Evolutionary conservation across 176 grass and related monocot species (phyloP).

Genomic region (Oryza glaberrima): DNA sequence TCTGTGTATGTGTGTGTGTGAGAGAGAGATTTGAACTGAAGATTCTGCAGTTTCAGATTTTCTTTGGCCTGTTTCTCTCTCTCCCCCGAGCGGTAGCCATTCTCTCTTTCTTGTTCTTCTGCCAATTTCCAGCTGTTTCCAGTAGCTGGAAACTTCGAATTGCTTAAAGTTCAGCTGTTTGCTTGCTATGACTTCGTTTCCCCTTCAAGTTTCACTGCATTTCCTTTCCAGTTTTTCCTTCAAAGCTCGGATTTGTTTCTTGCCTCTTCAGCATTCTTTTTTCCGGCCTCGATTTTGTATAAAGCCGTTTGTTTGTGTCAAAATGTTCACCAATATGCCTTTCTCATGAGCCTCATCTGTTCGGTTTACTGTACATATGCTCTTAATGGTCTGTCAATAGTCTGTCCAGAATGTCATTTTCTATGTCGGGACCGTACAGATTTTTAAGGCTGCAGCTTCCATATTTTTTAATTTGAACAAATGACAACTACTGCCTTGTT

Average conservation of each 20-base stretch:
- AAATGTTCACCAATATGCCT: background rate
- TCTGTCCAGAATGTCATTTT: constrained; percentile 22
- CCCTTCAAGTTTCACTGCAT: background rate
- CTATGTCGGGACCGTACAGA: constrained; percentile 27
- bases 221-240: background rate
- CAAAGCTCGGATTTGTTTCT: constrained; percentile 28
- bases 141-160: background rate
- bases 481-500: background rate
- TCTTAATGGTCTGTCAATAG: constrained; percentile 27
- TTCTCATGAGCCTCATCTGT: background rate
- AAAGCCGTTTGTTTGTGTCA: background rate
- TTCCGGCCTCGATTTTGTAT: background rate
- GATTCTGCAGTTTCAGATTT: background rate
- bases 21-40: background rate
- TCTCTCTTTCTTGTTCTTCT: background rate
- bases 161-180: background rate
- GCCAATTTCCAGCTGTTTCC: background rate
- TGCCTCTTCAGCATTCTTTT: background rate
- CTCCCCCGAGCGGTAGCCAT: background rate
- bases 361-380: constrained; percentile 24
- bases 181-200: background rate
- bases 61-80: background rate
- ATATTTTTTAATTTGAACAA: constrained; percentile 6
- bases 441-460: background rate
- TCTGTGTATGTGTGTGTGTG: too few relatives aligned